Conservation (phyloP, 306 rosid genomes). For the Abrus precatorius region DNA sequence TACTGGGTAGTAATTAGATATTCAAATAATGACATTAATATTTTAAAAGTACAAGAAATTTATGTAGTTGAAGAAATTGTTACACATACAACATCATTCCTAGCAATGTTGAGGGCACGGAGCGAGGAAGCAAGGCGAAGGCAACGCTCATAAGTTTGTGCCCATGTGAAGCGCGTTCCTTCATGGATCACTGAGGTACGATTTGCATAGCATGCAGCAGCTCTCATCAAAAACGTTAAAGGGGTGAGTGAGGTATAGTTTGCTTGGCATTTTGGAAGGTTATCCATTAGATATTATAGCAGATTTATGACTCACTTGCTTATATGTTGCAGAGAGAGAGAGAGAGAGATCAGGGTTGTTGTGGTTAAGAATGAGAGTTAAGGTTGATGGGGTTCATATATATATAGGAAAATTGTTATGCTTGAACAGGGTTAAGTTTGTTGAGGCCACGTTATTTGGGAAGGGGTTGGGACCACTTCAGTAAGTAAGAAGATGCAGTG, state of each 20-base stretch:
- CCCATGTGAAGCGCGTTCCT: slow-evolving; percentile 79
- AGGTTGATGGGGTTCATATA: neutral
- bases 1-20: no score
- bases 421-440: neutral
- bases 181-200: slow-evolving; percentile 71
- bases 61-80: neutral
- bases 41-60: neutral
- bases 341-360: neutral
- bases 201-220: slow-evolving; percentile 67
- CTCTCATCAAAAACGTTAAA: slow-evolving; percentile 73
- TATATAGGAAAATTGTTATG: neutral
- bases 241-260: slow-evolving; percentile 77
- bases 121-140: slow-evolving; percentile 88
- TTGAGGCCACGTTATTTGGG: slow-evolving; percentile 32
- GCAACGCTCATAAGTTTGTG: slow-evolving; percentile 79
- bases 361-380: slow-evolving; percentile 22
- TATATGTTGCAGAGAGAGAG: neutral
- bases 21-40: neutral
- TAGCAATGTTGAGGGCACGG: slow-evolving; percentile 63
- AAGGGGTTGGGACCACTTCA: slow-evolving; percentile 16
- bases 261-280: slow-evolving; percentile 69
- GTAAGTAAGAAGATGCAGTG: slow-evolving; percentile 40
- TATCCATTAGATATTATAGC: slow-evolving; percentile 49
- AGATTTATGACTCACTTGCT: neutral
- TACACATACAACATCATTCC: slow-evolving; percentile 72